A percentile compares a stretch with the other conserved stretches of the same genome.
phyloP scores from a whole-genome alignment of 2,329 filamentous ascomycete genomes.

The Aspergillus caelatus region DNA sequence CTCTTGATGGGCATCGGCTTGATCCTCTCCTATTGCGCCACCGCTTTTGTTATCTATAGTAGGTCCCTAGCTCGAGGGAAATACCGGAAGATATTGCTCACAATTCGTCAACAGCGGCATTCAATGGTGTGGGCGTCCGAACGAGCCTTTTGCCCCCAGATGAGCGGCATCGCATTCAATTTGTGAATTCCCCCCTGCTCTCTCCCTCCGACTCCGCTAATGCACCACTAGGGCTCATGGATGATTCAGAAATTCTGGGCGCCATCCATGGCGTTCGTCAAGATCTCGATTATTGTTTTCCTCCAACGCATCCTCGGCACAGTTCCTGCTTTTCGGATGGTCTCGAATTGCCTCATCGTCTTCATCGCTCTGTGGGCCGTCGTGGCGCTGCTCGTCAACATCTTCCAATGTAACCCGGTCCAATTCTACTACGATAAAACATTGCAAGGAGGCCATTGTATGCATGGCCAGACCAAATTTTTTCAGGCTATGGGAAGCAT shows the following conservation, averaged over 20 bases:
- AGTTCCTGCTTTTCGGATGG: constrained; percentile 1
- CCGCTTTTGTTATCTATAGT: constrained; percentile 15
- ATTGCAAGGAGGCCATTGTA: constrained; percentile 13
- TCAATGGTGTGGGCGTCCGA: constrained; percentile 16
- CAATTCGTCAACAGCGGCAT: constrained; percentile 7
- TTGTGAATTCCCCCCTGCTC: background rate
- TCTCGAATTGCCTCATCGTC: constrained; percentile 12
- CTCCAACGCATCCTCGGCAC: constrained; percentile 15
- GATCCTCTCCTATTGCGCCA: constrained; percentile 15
- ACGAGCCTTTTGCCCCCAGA: constrained; percentile 5
- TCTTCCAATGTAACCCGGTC: constrained; percentile 16
- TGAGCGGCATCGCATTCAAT: constrained; percentile 14
- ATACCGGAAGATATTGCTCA: background rate
- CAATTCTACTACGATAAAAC: constrained; percentile 18
- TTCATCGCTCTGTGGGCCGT: constrained; percentile 17
- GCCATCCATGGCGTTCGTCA: constrained; percentile 15
- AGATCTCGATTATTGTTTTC: constrained; percentile 19
- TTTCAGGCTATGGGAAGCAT: constrained; percentile 17
- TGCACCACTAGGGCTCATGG: constrained; percentile 11
- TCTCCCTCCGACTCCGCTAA: no score
- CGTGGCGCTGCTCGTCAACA: constrained; percentile 13
- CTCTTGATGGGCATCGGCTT: constrained; percentile 16
- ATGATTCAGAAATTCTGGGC: constrained; percentile 21
- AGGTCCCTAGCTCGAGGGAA: background rate
- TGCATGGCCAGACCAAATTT: constrained; percentile 11